Percentiles rank a stretch among this genome's conserved stretches.
Evolutionary conservation across 2,329 filamentous ascomycete species (phyloP).

Genomic region (Sclerotinia minor): DNA sequence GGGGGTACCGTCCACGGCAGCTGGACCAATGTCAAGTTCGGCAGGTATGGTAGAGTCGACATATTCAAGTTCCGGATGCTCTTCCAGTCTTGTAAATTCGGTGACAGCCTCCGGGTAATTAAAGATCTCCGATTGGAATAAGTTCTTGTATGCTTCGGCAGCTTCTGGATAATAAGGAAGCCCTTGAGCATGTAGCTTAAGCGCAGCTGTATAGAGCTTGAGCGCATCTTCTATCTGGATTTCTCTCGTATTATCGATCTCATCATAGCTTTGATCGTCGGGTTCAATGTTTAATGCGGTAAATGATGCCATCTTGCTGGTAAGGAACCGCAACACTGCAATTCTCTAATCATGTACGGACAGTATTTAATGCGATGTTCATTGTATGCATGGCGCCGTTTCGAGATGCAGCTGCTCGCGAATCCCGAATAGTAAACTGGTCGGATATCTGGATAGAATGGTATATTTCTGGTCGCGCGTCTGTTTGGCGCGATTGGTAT

Average conservation of each 20-base stretch:
- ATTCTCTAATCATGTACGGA: not conserved
- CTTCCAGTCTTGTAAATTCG: conserved; percentile 74
- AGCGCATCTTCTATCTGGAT: conserved; percentile 95
- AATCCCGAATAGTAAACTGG: not conserved
- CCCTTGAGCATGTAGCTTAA: conserved; percentile 90
- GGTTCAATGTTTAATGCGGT: conserved; percentile 91
- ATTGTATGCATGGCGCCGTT: not conserved
- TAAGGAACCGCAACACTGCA: not conserved
- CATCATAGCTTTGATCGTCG: conserved; percentile 85
- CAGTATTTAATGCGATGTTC: not conserved
- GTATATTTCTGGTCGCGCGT: not conserved
- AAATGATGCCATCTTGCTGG: conserved; percentile 50
- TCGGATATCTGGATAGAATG: not conserved
- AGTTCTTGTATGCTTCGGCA: conserved; percentile 73
- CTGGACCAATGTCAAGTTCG: conserved; percentile 56
- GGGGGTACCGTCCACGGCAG: conserved; percentile 69
- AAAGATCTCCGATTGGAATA: conserved; percentile 94
- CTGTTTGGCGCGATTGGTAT: not conserved
- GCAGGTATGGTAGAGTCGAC: conserved; percentile 52
- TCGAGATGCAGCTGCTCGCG: not conserved
- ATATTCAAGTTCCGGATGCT: conserved; percentile 52
- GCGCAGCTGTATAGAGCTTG: conserved; percentile 86
- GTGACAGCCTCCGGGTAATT: conserved; percentile 83
- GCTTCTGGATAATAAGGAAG: conserved; percentile 74
- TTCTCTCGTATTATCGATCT: conserved; percentile 92